These are phyloP conservation scores for Effrenium voratum DNA, from an alignment of 73 alveolate genomes.

Conservation along the genomic window DNA sequence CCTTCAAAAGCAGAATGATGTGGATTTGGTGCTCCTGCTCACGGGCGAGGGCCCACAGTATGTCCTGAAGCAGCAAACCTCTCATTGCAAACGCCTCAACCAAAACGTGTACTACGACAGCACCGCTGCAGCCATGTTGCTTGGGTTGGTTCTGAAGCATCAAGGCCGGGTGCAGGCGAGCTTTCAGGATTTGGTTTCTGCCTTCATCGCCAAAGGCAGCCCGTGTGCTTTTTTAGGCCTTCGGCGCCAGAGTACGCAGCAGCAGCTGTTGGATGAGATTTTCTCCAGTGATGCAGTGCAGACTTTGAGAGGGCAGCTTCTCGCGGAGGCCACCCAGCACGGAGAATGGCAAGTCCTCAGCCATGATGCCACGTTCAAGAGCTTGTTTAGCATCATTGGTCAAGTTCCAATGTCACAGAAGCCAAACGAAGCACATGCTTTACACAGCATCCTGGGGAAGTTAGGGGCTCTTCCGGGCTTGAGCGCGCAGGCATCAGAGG, in stretches of 20 bases:
- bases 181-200: not conserved
- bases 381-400: not conserved
- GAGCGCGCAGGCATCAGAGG: no score
- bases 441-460: not conserved
- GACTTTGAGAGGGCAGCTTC: not conserved
- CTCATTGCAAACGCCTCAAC: not conserved
- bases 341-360: not conserved
- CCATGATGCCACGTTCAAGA: not conserved
- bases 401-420: not conserved
- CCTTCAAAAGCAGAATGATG: not conserved
- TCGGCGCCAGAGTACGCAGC: not conserved
- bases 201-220: not conserved
- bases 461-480: no score
- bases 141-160: not conserved
- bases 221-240: not conserved
- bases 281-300: not conserved
- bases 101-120: not conserved
- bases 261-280: not conserved
- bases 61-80: not conserved
- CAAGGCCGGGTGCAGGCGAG: not conserved
- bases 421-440: not conserved
- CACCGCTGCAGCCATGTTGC: not conserved
- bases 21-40: not conserved
- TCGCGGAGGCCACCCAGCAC: not conserved
- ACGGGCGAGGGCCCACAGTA: not conserved